Percentiles rank a stretch among this genome's conserved stretches.
Conservation (phyloP, 1,284 basidiomycete genomes). For the Ustilago curta region DNA sequence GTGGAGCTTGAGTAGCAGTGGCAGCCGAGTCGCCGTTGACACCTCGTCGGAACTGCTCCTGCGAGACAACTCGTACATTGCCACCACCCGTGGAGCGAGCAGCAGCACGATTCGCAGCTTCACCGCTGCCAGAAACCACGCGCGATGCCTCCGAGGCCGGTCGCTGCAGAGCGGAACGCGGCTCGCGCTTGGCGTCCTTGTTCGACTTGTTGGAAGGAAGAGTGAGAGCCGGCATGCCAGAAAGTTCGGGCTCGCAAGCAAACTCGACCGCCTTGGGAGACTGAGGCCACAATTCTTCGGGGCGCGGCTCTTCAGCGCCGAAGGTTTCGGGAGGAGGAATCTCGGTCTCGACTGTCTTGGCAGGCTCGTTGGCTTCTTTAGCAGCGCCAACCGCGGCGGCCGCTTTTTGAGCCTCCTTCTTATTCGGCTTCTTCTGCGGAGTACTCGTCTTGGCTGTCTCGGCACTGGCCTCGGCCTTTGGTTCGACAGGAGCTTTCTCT, state of each 20-base stretch:
- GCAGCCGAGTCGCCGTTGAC: conserved; percentile 15
- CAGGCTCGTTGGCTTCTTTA: conserved; percentile 10
- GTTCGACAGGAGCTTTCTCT: background rate
- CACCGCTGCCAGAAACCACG: conserved; percentile 21
- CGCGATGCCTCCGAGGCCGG: conserved; percentile 20
- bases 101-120: conserved; percentile 24
- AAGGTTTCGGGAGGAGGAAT: conserved; percentile 35
- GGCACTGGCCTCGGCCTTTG: conserved; percentile 1
- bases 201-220: conserved; percentile 22
- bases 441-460: conserved; percentile 18
- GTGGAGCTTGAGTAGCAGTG: conserved; percentile 32
- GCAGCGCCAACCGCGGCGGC: conserved; percentile 15
- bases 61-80: conserved; percentile 56
- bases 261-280: conserved; percentile 63
- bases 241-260: conserved; percentile 55
- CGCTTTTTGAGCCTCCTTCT: conserved; percentile 36
- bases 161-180: conserved; percentile 32
- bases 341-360: conserved; percentile 18
- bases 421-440: conserved; percentile 29
- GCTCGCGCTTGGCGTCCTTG: conserved; percentile 42
- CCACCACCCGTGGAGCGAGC: conserved; percentile 42
- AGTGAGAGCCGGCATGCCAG: conserved; percentile 32
- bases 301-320: conserved; percentile 39
- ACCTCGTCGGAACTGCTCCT: conserved; percentile 54
- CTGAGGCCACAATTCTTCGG: conserved; percentile 62